Conservation (phyloP, 1,139 yeast species). For the Hansenula lynferdii region DNA sequence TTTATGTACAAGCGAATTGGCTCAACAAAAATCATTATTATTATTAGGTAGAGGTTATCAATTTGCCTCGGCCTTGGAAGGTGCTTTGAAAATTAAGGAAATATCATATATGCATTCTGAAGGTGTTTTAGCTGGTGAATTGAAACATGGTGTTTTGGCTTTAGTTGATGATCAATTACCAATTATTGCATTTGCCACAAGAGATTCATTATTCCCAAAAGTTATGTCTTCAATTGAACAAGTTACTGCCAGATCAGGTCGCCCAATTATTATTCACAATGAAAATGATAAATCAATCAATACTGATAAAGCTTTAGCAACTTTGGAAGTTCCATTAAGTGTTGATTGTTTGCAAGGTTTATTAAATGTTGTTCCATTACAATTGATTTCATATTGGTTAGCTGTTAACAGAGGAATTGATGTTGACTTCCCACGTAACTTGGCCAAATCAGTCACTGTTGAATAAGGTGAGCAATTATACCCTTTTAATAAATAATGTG, state of each 20-base stretch:
- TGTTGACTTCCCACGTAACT: conserved; percentile 98
- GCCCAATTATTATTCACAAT: conserved; percentile 91
- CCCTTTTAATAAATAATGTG: neutral
- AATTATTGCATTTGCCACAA: conserved; percentile 94
- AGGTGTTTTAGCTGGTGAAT: conserved; percentile 98
- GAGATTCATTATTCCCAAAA: conserved; percentile 95
- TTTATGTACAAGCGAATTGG: conserved; percentile 68
- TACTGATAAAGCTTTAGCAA: conserved; percentile 52
- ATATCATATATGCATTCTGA: conserved; percentile 99
- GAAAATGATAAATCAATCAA: conserved; percentile 72
- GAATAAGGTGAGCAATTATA: conserved; percentile 29
- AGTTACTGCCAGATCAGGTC: conserved; percentile 95
- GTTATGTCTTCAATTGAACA: conserved; percentile 95
- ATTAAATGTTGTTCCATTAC: conserved; percentile 90
- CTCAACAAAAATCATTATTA: conserved; percentile 80
- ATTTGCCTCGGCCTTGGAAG: conserved; percentile 95
- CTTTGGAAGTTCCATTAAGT: conserved; percentile 88
- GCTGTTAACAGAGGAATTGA: conserved; percentile 95
- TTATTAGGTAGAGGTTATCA: conserved; percentile 97
- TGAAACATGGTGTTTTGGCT: conserved; percentile 98
- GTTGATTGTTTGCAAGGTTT: conserved; percentile 98
- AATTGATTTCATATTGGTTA: conserved; percentile 95
- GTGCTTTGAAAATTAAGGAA: conserved; percentile 97
- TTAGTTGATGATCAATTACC: conserved; percentile 93
- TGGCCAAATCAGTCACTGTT: conserved; percentile 98